phyloP scores from a whole-genome alignment of 1,139 yeast genomes.

The Pichia terricola region DNA sequence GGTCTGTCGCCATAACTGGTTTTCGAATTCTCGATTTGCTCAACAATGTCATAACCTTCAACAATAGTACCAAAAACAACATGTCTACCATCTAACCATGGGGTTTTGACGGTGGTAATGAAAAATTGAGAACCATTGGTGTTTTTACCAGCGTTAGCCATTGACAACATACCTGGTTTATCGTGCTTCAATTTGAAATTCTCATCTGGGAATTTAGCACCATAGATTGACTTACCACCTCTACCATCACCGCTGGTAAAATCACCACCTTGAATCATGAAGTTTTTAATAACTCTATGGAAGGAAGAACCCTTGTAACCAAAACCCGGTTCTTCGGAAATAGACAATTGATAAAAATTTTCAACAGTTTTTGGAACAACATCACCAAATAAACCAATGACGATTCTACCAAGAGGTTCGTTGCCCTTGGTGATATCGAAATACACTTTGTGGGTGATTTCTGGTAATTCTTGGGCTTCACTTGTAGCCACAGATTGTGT shows the following conservation, averaged over 20 bases:
- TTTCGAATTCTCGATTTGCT: constrained; percentile 42
- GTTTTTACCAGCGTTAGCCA: constrained; percentile 54
- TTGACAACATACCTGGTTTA: constrained; percentile 47
- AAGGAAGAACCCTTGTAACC: constrained; percentile 40
- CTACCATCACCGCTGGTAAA: constrained; percentile 50
- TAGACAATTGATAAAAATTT: constrained; percentile 49
- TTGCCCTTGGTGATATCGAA: constrained; percentile 84
- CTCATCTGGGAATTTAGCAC: constrained; percentile 48
- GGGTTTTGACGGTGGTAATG: constrained; percentile 47
- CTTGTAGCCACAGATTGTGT: constrained; percentile 14
- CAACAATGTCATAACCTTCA: constrained; percentile 47
- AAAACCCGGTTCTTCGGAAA: constrained; percentile 48
- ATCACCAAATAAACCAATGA: constrained; percentile 48
- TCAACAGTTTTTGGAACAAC: constrained; percentile 53
- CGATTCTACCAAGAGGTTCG: constrained; percentile 45
- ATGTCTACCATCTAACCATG: constrained; percentile 48
- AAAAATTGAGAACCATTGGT: constrained; percentile 57
- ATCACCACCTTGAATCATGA: constrained; percentile 60
- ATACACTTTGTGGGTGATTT: constrained; percentile 65
- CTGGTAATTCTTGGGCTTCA: constrained; percentile 35
- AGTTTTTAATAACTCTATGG: constrained; percentile 50
- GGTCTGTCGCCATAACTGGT: constrained; percentile 46
- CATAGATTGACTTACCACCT: constrained; percentile 54
- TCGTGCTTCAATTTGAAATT: constrained; percentile 49
- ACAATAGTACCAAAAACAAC: constrained; percentile 55